Percentiles rank a stretch among this genome's conserved stretches.
phyloP scores from a whole-genome alignment of 2,329 filamentous ascomycete genomes.

The Pseudocercospora macadamiae region DNA sequence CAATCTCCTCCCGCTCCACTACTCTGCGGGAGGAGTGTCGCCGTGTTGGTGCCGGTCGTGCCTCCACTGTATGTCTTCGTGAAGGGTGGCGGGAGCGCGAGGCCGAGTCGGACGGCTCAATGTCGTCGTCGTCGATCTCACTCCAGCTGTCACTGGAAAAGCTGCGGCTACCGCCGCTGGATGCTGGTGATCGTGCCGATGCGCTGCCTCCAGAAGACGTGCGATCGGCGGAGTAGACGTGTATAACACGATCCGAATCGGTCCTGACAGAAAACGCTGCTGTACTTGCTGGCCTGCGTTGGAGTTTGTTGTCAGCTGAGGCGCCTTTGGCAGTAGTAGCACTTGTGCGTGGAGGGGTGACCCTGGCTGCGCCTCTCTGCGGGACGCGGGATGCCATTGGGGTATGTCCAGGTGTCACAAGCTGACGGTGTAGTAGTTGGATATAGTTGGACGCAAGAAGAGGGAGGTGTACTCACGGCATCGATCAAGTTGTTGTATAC shows the following conservation, averaged over 20 bases:
- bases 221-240: conserved; percentile 30
- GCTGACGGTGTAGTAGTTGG: conserved; percentile 2
- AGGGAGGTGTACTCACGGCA: conserved; percentile 29
- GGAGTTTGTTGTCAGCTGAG: conserved; percentile 26
- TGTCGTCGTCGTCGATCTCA: conserved; percentile 43
- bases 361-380: conserved; percentile 22
- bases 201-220: conserved; percentile 36
- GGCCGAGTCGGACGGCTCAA: conserved; percentile 55
- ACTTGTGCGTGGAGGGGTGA: conserved; percentile 19
- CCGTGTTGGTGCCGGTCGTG: conserved; percentile 38
- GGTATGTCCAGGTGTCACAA: conserved; percentile 3
- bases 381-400: conserved; percentile 27
- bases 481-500: conserved; percentile 26
- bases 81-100: conserved; percentile 44
- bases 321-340: conserved; percentile 14
- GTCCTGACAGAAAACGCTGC: conserved; percentile 27
- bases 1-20: conserved; percentile 22
- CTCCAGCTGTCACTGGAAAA: conserved; percentile 35
- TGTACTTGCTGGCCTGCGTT: conserved; percentile 26
- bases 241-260: conserved; percentile 30
- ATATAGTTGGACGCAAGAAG: conserved; percentile 8
- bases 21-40: conserved; percentile 44
- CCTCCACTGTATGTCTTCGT: conserved; percentile 40
- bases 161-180: conserved; percentile 33
- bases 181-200: conserved; percentile 35